Evolutionary conservation across 2,329 filamentous ascomycete genomes (phyloP), one percentile per base, ranked within the genome.

Genomic region (Balansia obtecta): DNA sequence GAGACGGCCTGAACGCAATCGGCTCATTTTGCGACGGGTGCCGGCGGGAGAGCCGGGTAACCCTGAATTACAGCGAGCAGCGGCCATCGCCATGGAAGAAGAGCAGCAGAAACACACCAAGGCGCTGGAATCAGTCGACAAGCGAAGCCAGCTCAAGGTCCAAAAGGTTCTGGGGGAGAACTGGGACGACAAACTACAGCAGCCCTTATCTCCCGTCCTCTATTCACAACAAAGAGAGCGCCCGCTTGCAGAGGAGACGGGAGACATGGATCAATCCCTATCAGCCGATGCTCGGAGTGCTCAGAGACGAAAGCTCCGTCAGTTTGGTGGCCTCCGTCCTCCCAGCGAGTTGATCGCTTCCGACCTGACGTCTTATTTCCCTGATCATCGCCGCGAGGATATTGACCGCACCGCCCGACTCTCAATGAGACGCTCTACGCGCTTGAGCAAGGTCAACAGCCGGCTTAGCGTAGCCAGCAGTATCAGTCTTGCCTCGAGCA

Each of bases 301-400:
- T 44, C 67, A 63, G 45, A 65, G 61, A 39, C 70, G 70, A 52
- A 80, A 80, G 61, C 72, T 90, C 44, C 82, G 86, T 56, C 85
- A 86, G 56, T 97, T 97, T 68, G 93, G 94, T 60, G 91, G 91
- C 34, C 83, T 93, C 56, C 79, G 93, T 58, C 93, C 93, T 16
- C 93, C 93, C 1, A 97, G 91, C 70, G 93, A 98, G 71, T 79
- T 98, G 64, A 98, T 98, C 63, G 91, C 91, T 27, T 95, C 93
- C 20, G 93, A 98, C 63, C 73, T 98, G 53, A 93, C 88, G 1
- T 95, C 90, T 0, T 98, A 97, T 72, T 98, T 98, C 75, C 93
- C 93, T 0, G 89, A 95, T 61, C 91, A 97, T 60, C 83, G 90
- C 46, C 83, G 88, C 50, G 90, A 95, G 63, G 88, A 95, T 59